phyloP scores from a whole-genome alignment of 345 rosid species.

The Acer campestre region DNA sequence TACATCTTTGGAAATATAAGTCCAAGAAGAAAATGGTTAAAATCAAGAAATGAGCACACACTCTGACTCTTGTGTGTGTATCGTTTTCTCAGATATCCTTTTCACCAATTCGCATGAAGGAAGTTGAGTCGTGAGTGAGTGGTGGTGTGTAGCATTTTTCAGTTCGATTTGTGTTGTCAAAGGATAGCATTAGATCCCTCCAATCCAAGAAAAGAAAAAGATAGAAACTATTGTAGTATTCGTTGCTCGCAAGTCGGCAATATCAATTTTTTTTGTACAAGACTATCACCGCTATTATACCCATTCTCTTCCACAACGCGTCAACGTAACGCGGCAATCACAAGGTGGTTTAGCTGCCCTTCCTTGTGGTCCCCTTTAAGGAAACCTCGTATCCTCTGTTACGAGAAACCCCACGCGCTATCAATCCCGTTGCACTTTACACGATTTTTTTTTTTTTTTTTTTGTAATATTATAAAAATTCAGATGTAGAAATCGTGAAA shows the following conservation, averaged over 20 bases:
- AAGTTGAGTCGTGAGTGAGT: not conserved
- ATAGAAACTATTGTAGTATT: too few relatives aligned
- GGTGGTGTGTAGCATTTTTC: not conserved
- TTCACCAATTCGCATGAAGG: not conserved
- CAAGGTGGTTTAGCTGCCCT: too few relatives aligned
- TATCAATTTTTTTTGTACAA: not conserved
- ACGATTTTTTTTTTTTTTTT: too few relatives aligned
- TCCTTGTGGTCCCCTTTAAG: slow-evolving; percentile 20
- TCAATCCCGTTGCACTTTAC: not conserved
- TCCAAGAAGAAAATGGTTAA: not conserved
- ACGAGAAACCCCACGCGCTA: slow-evolving; percentile 19
- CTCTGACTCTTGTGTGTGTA: too few relatives aligned
- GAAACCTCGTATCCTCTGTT: slow-evolving; percentile 4
- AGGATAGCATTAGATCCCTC: slow-evolving; percentile 5
- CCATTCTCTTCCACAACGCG: not conserved
- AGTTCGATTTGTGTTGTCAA: not conserved
- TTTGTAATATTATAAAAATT: too few relatives aligned
- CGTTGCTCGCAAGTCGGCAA: not conserved
- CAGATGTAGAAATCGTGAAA: too few relatives aligned
- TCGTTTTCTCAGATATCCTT: not conserved
- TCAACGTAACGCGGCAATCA: slow-evolving; percentile 11
- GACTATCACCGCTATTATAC: not conserved
- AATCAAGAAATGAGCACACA: too few relatives aligned
- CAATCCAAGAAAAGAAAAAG: not conserved
- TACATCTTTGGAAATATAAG: not conserved